Percentiles rank a stretch among this genome's conserved stretches.
Conservation (phyloP, 2,329 filamentous ascomycete genomes). For the Fusarium abutilonis region DNA sequence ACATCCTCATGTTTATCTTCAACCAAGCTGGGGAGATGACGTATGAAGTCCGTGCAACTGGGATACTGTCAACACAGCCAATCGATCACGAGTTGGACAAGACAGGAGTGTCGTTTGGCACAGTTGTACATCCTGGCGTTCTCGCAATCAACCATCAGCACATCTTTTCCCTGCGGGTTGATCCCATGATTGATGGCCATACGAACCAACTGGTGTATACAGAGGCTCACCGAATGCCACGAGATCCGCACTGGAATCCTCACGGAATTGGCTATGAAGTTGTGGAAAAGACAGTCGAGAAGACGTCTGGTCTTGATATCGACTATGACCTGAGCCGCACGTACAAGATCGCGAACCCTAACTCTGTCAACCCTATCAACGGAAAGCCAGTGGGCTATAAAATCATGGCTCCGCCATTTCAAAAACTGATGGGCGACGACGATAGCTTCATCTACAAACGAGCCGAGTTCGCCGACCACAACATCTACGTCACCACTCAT, state of each 20-base stretch:
- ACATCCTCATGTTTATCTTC: slow-evolving; percentile 63
- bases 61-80: slow-evolving; percentile 69
- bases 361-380: slow-evolving; percentile 30
- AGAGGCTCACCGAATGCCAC: slow-evolving; percentile 50
- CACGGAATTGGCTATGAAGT: slow-evolving; percentile 70
- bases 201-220: slow-evolving; percentile 61
- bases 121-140: slow-evolving; percentile 70
- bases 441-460: slow-evolving; percentile 55
- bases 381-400: slow-evolving; percentile 62
- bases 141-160: slow-evolving; percentile 77
- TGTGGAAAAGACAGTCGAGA: slow-evolving; percentile 57
- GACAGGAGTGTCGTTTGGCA: slow-evolving; percentile 62
- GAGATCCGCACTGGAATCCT: slow-evolving; percentile 65
- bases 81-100: slow-evolving; percentile 68
- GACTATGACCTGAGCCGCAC: slow-evolving; percentile 62
- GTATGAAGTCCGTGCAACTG: slow-evolving; percentile 72
- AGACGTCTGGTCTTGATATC: slow-evolving; percentile 51
- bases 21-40: slow-evolving; percentile 70
- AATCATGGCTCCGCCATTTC: slow-evolving; percentile 57
- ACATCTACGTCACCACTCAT: slow-evolving; percentile 61
- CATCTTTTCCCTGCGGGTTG: slow-evolving; percentile 71
- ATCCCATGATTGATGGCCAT: slow-evolving; percentile 67
- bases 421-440: slow-evolving; percentile 59
- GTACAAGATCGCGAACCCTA: slow-evolving; percentile 60
- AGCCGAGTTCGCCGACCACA: slow-evolving; percentile 58